A percentile compares a stretch with the other conserved stretches of the same genome.
Evolutionary conservation across 1,284 basidiomycete genomes (phyloP).

Genomic region (Amylostereum chailletii): DNA sequence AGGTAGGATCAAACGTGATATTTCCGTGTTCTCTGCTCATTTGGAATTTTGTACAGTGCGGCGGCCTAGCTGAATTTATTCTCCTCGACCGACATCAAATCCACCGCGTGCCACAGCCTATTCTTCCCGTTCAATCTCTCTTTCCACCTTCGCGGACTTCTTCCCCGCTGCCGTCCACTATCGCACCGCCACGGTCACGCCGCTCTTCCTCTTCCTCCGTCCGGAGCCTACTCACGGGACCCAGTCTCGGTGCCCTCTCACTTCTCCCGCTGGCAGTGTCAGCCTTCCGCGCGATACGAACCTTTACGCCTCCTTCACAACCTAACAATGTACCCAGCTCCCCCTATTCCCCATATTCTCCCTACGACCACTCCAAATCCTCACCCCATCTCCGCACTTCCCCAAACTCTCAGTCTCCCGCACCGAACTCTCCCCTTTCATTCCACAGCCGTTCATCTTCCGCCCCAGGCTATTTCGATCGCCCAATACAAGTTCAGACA

Average conservation of each 20-base stretch:
- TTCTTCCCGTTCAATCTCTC: slow-evolving; percentile 15
- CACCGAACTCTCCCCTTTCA: background rate
- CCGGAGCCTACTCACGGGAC: slow-evolving; percentile 3
- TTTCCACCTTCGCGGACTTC: slow-evolving; percentile 12
- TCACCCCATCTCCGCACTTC: background rate
- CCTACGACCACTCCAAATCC: too few relatives aligned
- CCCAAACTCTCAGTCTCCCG: slow-evolving; percentile 1
- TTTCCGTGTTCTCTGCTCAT: slow-evolving; percentile 1
- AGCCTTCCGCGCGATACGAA: slow-evolving; percentile 70
- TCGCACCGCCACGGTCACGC: background rate
- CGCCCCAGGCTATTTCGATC: background rate
- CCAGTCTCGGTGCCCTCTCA: slow-evolving; percentile 72
- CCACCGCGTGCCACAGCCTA: slow-evolving; percentile 59
- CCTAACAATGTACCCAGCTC: background rate
- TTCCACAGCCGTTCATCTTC: background rate
- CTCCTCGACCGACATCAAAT: slow-evolving; percentile 73
- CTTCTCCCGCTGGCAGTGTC: slow-evolving; percentile 69
- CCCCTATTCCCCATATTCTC: too few relatives aligned
- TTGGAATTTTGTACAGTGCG: slow-evolving; percentile 42
- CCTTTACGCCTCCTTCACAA: slow-evolving; percentile 24
- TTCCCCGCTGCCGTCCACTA: background rate
- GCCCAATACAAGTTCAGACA: slow-evolving; percentile 17
- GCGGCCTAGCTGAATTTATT: slow-evolving; percentile 78
- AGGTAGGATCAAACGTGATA: slow-evolving; percentile 42
- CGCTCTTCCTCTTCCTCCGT: slow-evolving; percentile 3